Evolutionary conservation across 768 basidiomycete genomes (phyloP), one percentile per base, ranked within the genome.

Genomic region (Trametopsis cervina): DNA sequence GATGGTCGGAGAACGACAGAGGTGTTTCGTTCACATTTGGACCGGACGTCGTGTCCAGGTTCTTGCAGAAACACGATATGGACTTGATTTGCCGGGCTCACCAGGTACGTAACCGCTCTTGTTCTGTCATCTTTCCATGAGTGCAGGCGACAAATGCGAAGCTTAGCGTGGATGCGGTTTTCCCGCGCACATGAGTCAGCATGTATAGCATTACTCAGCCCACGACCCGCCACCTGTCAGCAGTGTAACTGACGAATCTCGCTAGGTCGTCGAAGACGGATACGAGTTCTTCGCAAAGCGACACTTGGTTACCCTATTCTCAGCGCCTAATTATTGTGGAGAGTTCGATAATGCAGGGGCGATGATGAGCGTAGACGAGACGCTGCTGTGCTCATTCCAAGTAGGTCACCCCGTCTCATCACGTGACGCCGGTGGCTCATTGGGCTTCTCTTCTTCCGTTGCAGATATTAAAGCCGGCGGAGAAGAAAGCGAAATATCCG

Each of bases 311-410:
- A 98, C 95, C 37, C 66, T 98, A 39, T 98, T 98, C 73, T 95
- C 92, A 20, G 95, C 95, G 44, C 95, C 95, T 50, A 90, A 91
- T 72, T 90, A 91, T 61, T 90, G 87, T 58, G 88, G 91, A 54
- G 89, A 98, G 72, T 99, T 99, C 61, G 95, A 99, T 67, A 99
- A 99, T 66, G 94, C 95, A 3, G 95, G 95, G 29, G 95, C 95
- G 26, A 99, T 99, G 95, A 99, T 98, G 95, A 93, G 89, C 60
- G 95, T 99, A 37, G 95, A 97, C 60, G 95, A 97, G 69, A 96
- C 95, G 7, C 67, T 98, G 55, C 66, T 98, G 55, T 97, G 95
- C 70, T 97, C 94, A 6, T 97, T 98, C 90, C 95, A 97, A 71
- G 92, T 94, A 54, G 42, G 58, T 46, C 22, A 6, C 22, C 7